These are phyloP conservation scores for Eruca vesicaria DNA, from an alignment of 441 rosid species.

Conservation along the genomic window DNA sequence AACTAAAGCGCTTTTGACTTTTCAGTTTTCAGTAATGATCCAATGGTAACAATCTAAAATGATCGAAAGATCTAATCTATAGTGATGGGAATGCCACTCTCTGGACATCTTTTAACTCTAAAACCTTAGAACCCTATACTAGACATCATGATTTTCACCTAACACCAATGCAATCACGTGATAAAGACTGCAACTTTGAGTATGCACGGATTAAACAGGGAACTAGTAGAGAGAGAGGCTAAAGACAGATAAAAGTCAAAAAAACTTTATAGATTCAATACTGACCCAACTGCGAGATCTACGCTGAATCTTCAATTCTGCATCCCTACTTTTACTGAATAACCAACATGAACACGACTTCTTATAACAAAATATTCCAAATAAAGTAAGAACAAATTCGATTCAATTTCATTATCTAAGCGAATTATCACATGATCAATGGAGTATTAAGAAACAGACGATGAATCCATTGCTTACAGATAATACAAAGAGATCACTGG, in stretches of 20 bases:
- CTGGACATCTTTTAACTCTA: background rate
- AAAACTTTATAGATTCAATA: slow-evolving; percentile 10
- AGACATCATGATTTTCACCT: background rate
- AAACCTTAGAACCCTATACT: background rate
- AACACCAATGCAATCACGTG: slow-evolving; percentile 12
- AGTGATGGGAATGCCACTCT: slow-evolving; percentile 22
- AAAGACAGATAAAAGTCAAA: too few relatives aligned
- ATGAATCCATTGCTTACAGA: background rate
- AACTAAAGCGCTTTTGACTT: background rate
- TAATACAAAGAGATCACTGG: slow-evolving; percentile 16
- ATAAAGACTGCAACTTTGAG: background rate
- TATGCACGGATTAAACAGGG: background rate
- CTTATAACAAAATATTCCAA: background rate
- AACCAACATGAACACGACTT: background rate
- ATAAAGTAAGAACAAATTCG: background rate
- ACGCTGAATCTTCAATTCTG: background rate
- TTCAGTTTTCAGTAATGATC: background rate
- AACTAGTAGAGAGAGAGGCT: background rate
- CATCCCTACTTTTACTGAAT: too few relatives aligned
- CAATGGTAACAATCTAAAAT: slow-evolving; percentile 26
- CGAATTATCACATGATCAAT: background rate
- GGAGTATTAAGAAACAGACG: background rate
- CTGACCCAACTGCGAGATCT: slow-evolving; percentile 24
- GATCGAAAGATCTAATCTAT: slow-evolving; percentile 9
- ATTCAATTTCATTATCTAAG: background rate